A percentile compares a stretch with the other conserved stretches of the same genome.
phyloP scores from a whole-genome alignment of 768 basidiomycete genomes.

The Suillus plorans region DNA sequence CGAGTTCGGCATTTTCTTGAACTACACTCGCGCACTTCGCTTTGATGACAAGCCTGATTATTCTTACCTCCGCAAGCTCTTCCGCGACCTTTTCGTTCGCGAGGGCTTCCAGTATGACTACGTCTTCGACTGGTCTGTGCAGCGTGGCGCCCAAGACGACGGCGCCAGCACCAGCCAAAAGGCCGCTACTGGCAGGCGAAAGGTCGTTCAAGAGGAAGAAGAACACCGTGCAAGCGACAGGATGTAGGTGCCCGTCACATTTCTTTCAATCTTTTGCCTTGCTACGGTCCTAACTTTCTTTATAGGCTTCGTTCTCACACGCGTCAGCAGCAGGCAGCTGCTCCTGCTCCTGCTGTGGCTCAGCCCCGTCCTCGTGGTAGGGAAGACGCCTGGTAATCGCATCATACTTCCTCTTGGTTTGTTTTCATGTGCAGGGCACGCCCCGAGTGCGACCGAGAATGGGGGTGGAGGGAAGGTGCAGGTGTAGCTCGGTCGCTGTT shows the following conservation, averaged over 20 bases:
- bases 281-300: conserved; percentile 16
- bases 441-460: conserved; percentile 45
- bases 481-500: conserved; percentile 35
- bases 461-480: conserved; percentile 36
- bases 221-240: conserved; percentile 80
- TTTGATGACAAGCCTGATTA: conserved; percentile 99
- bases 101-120: conserved; percentile 99
- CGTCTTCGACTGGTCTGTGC: conserved; percentile 98
- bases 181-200: conserved; percentile 61
- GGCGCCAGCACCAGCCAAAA: conserved; percentile 63
- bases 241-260: conserved; percentile 59
- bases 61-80: conserved; percentile 98
- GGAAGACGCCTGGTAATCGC: conserved; percentile 47
- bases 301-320: conserved; percentile 83
- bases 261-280: conserved; percentile 14
- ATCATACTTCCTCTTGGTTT: conserved; percentile 25
- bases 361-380: conserved; percentile 46
- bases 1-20: conserved; percentile 98
- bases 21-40: conserved; percentile 97
- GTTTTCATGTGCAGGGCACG: conserved; percentile 37
- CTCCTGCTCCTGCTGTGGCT: conserved; percentile 44
- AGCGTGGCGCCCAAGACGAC: conserved; percentile 71
- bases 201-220: conserved; percentile 84
- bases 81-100: conserved; percentile 96
- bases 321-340: conserved; percentile 68